phyloP scores from a whole-genome alignment of 139 green algal genomes.

The Chlamydomonas sphaeroides region DNA sequence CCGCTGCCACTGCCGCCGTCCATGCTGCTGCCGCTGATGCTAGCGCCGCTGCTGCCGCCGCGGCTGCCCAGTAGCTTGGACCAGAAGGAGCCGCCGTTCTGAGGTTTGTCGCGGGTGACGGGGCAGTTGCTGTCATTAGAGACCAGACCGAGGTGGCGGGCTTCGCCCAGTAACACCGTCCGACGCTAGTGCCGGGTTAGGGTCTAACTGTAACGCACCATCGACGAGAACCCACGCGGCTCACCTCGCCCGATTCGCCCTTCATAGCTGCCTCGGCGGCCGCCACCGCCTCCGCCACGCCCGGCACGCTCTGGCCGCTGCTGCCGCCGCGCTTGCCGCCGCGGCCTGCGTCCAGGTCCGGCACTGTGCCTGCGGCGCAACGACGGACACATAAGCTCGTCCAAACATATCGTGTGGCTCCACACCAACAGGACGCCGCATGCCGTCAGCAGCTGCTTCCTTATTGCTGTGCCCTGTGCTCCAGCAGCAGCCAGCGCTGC shows the following conservation, averaged over 20 bases:
- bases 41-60: neutral
- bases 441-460: too few relatives aligned
- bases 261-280: neutral
- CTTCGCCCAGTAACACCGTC: too few relatives aligned
- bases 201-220: too few relatives aligned
- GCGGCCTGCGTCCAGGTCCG: neutral
- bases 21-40: constrained; percentile 33
- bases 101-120: too few relatives aligned
- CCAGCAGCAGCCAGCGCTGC: neutral
- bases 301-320: neutral
- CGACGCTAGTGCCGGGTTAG: too few relatives aligned
- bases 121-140: too few relatives aligned
- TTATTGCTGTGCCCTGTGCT: too few relatives aligned
- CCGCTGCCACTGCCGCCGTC: neutral
- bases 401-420: too few relatives aligned
- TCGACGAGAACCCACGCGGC: too few relatives aligned
- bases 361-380: neutral
- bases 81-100: constrained; percentile 35
- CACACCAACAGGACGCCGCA: too few relatives aligned
- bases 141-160: too few relatives aligned
- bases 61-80: constrained; percentile 7
- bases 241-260: constrained; percentile 9
- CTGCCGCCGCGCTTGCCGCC: neutral
- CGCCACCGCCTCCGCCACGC: neutral
- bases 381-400: too few relatives aligned